Conservation (phyloP, 2,329 filamentous ascomycete species). For the Cladobotryum mycophilum region DNA sequence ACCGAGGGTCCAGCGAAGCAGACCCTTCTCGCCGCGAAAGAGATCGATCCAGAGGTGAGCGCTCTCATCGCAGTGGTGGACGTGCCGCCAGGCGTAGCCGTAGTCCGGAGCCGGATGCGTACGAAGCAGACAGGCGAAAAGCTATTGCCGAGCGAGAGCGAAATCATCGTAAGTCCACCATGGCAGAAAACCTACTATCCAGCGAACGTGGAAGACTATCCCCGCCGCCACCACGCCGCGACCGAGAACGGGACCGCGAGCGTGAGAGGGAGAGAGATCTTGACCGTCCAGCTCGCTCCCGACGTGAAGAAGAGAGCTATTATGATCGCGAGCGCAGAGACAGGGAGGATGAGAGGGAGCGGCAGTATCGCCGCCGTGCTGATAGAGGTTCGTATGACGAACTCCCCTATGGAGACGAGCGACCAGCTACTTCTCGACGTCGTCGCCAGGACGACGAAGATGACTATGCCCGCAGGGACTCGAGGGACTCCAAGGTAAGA, state of each 20-base stretch:
- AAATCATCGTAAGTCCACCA: slow-evolving; percentile 76
- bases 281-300: slow-evolving; percentile 46
- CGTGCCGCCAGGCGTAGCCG: slow-evolving; percentile 63
- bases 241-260: slow-evolving; percentile 39
- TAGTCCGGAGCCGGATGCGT: slow-evolving; percentile 86
- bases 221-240: slow-evolving; percentile 35
- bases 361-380: slow-evolving; percentile 72
- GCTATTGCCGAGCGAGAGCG: slow-evolving; percentile 91
- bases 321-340: slow-evolving; percentile 85
- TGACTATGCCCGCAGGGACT: slow-evolving; percentile 57
- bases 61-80: slow-evolving; percentile 53
- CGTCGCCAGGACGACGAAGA: slow-evolving; percentile 74
- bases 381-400: slow-evolving; percentile 78
- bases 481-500: slow-evolving; percentile 61
- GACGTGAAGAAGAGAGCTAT: slow-evolving; percentile 58
- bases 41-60: slow-evolving; percentile 53
- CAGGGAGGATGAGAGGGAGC: slow-evolving; percentile 84
- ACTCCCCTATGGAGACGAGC: slow-evolving; percentile 80
- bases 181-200: slow-evolving; percentile 57
- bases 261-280: slow-evolving; percentile 38
- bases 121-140: slow-evolving; percentile 90
- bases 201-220: slow-evolving; percentile 43
- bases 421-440: slow-evolving; percentile 60
- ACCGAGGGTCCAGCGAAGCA: slow-evolving; percentile 48
- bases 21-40: slow-evolving; percentile 55